Evolutionary conservation across 176 grass and related monocot species (phyloP).

Genomic region (Aegilops tauschii): DNA sequence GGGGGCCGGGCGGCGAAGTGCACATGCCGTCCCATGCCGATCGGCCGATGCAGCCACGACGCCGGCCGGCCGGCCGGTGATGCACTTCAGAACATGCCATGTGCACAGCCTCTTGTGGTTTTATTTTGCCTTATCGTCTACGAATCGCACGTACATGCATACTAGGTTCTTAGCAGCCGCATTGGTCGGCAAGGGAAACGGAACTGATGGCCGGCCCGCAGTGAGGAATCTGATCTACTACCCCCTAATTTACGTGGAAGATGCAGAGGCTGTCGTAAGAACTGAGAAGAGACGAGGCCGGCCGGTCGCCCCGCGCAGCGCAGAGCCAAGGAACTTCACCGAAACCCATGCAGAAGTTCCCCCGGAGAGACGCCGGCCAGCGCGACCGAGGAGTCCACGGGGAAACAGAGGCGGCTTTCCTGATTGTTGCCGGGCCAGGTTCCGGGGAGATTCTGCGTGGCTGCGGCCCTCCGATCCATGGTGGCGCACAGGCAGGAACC

Average conservation of each 20-base stretch:
- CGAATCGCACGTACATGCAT: background rate
- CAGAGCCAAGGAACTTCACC: background rate
- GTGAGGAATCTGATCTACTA: background rate
- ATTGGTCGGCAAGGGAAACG: background rate
- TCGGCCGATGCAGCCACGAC: background rate
- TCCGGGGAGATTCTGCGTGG: slow-evolving; percentile 24
- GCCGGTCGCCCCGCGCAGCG: background rate
- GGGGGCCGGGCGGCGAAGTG: background rate
- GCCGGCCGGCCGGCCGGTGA: background rate
- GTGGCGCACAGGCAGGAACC: slow-evolving; percentile 16
- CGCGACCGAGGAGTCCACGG: background rate
- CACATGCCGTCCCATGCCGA: slow-evolving; percentile 6
- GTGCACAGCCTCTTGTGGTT: background rate
- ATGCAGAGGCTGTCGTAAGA: background rate
- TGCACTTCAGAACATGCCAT: background rate
- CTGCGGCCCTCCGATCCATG: background rate
- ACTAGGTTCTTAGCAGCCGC: background rate
- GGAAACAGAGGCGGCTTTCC: background rate
- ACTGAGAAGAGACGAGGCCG: background rate
- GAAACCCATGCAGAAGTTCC: background rate
- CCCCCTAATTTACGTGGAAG: background rate
- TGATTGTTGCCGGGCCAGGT: background rate
- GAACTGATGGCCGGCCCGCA: background rate
- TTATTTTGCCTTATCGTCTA: background rate
- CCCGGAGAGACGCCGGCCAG: background rate